Percentiles rank a stretch among this genome's conserved stretches.
phyloP scores from a whole-genome alignment of 1,284 basidiomycete genomes.

The Cutaneotrichosporon mucoides region DNA sequence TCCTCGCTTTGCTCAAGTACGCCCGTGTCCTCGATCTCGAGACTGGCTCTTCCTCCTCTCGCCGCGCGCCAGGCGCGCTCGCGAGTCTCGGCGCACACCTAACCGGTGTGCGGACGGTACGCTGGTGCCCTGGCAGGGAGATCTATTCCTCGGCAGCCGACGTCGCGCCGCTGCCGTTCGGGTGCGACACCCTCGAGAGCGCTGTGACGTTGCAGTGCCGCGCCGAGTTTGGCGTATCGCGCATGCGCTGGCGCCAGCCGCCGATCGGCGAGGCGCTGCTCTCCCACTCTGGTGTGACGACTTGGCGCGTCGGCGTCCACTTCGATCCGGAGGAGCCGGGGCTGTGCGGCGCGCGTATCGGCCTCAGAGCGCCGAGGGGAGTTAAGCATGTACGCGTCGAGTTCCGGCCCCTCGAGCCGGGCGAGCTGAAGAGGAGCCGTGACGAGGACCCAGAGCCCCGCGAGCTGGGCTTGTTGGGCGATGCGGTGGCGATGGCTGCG shows the following conservation, averaged over 20 bases:
- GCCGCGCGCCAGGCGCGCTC: background rate
- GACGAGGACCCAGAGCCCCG: background rate
- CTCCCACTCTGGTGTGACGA: background rate
- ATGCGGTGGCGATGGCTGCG: background rate
- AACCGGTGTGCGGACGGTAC: slow-evolving; percentile 3
- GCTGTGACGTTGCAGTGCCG: background rate
- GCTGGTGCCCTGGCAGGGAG: background rate
- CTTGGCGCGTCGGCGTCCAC: background rate
- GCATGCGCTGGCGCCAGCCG: slow-evolving; percentile 10
- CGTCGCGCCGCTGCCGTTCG: background rate
- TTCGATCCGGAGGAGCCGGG: slow-evolving; percentile 7
- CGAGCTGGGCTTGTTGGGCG: slow-evolving; percentile 1
- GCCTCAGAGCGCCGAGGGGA: background rate
- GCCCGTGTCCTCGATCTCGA: slow-evolving; percentile 5
- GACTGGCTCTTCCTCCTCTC: background rate
- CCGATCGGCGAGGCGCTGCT: slow-evolving; percentile 1
- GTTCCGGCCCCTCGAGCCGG: background rate
- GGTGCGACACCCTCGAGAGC: background rate
- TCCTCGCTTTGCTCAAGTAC: slow-evolving; percentile 1
- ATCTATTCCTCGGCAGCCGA: background rate
- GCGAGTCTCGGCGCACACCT: background rate
- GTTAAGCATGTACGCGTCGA: background rate
- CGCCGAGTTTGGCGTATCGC: background rate
- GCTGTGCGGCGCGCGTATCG: background rate
- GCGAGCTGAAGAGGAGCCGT: background rate